Conservation (phyloP, 2,329 filamentous ascomycete genomes). For the Trichoderma brevicompactum region DNA sequence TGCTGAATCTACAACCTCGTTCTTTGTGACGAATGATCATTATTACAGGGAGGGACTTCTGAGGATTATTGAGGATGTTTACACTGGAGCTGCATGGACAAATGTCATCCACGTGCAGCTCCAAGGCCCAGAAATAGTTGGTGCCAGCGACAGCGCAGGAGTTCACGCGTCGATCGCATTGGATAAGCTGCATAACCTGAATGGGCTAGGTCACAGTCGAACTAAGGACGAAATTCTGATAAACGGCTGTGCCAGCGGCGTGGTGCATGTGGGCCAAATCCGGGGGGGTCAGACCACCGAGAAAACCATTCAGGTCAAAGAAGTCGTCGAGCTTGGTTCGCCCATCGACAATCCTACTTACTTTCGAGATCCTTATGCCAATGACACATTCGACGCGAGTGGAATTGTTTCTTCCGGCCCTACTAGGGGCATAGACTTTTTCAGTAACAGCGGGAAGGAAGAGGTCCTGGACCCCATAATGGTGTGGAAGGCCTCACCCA, state of each 20-base stretch:
- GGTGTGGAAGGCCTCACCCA: constrained; percentile 49
- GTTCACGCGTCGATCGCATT: constrained; percentile 52
- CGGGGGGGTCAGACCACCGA: constrained; percentile 31
- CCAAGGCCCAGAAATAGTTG: constrained; percentile 31
- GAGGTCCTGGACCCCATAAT: constrained; percentile 48
- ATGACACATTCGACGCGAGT: constrained; percentile 51
- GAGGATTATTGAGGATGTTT: constrained; percentile 53
- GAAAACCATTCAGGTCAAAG: constrained; percentile 41
- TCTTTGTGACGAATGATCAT: constrained; percentile 67
- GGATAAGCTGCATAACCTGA: constrained; percentile 55
- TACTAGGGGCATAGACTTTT: constrained; percentile 46
- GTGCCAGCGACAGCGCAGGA: constrained; percentile 38
- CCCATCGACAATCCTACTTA: constrained; percentile 62
- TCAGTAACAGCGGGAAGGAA: constrained; percentile 38
- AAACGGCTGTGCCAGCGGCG: constrained; percentile 50
- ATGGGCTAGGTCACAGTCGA: constrained; percentile 58
- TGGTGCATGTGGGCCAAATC: constrained; percentile 49
- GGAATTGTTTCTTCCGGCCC: constrained; percentile 59
- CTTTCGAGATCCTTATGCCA: constrained; percentile 58
- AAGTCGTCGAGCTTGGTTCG: constrained; percentile 50
- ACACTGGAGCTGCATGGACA: constrained; percentile 52
- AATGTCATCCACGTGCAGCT: constrained; percentile 53
- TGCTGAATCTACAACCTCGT: constrained; percentile 50
- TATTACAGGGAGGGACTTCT: constrained; percentile 53
- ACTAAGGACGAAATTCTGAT: constrained; percentile 49